Base-by-base conservation (phyloP, 169 alveolate species). In the Theileria orientalis region DNA sequence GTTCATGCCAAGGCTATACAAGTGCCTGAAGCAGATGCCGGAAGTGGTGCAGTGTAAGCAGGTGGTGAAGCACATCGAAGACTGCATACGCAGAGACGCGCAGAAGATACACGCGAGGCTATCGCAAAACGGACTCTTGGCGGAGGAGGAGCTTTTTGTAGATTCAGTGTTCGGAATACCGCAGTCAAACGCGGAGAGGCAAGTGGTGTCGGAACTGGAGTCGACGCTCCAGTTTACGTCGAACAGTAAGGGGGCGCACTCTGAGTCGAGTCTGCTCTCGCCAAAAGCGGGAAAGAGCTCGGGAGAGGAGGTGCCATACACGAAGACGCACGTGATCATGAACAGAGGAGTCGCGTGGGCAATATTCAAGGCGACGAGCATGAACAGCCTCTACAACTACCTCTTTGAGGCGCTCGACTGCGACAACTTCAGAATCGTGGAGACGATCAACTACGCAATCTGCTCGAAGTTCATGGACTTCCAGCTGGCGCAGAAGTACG, bases 391-490 rank as follows among this genome's bases (percentile, higher is more conserved):
- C n/a, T 88, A 88, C 72, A 84, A 85, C 41, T 73, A 82, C 21
- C 78, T 88, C 46, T 73, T 88, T 13, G 74, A 74, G 3, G 77
- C 87, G 0, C 57, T 88, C 40, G 72, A 77, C 51, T 80, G 71
- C 54, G 93, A 88, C 49, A 84, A 88, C 47, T 88, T 82, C 60
- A 25, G 93, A 27, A 80, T 83, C 61, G 63, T 83, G 27, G 74
- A 77, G 14, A 61, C 83, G 13, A 71, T 88, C 2, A 84, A 84
- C 19, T 84, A 84, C 32, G 69, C 90, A 1, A 51, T 88, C 0
- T 66, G 66, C 47, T 41, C 67, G 9, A 88, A 78, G 59, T 84
- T 88, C 49, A 69, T 84, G 47, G 93, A 88, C 57, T 47, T 84
- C 19, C 85, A 82, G 0, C 37, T 88, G 68, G 61, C 74, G 19